Percentiles rank a stretch among this genome's conserved stretches.
phyloP scores from a whole-genome alignment of 805 yeast species.

The Candida palmyrensis region DNA sequence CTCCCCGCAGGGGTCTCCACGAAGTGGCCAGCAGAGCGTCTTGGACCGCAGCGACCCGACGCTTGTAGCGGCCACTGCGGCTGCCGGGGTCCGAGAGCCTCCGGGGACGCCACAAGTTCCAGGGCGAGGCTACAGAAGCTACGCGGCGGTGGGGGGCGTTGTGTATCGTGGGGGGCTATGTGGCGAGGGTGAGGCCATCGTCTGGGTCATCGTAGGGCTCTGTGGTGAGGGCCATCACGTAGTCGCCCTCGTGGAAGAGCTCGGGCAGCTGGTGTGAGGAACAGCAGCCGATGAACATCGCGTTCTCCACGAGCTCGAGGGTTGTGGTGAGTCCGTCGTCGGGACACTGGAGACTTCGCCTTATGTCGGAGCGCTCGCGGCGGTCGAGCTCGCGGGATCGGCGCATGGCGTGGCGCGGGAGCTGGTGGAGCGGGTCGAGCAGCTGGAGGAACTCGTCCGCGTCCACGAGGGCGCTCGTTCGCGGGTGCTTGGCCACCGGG shows the following conservation, averaged over 20 bases:
- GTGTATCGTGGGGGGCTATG: too few species aligned
- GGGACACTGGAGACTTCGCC: conserved; percentile 5
- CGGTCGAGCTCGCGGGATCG: conserved; percentile 17
- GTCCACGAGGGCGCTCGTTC: conserved; percentile 14
- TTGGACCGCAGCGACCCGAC: too few species aligned
- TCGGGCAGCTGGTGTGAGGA: background rate
- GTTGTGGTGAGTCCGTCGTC: conserved; percentile 6
- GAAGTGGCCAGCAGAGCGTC: too few species aligned
- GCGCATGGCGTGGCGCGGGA: conserved; percentile 9
- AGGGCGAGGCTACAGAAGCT: too few species aligned
- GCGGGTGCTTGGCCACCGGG: background rate
- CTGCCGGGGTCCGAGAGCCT: too few species aligned
- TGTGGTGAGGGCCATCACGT: conserved; percentile 7
- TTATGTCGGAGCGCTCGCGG: conserved; percentile 11
- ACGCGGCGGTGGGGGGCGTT: too few species aligned
- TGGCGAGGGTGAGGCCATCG: too few species aligned
- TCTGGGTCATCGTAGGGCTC: conserved; percentile 10
- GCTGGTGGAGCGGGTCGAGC: conserved; percentile 7
- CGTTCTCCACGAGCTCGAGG: conserved; percentile 16
- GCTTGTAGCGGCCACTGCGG: too few species aligned
- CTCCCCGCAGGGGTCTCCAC: too few species aligned
- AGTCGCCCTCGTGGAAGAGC: conserved; percentile 6
- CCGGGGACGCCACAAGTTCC: too few species aligned
- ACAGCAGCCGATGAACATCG: conserved; percentile 12
- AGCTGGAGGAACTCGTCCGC: conserved; percentile 12